phyloP scores from a whole-genome alignment of 257 asterid genomes.

The Solanum chiquidenum region DNA sequence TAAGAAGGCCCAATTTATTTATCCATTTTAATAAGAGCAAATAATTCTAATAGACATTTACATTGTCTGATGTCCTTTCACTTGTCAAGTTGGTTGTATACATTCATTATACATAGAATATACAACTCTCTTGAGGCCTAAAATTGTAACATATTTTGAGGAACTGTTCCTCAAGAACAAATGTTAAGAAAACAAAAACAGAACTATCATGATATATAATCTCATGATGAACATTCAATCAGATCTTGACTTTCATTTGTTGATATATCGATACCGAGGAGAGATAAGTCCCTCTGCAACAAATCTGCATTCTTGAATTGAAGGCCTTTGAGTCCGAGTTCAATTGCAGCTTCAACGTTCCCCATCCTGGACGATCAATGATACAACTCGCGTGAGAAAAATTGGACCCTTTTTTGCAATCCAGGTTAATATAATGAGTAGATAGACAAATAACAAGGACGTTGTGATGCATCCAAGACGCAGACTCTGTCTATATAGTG shows the following conservation, averaged over 20 bases:
- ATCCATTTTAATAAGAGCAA: no score
- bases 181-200: not conserved
- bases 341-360: slow-evolving; percentile 72
- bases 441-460: not conserved
- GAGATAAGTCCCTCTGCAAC: slow-evolving; percentile 41
- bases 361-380: slow-evolving; percentile 35
- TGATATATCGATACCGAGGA: slow-evolving; percentile 33
- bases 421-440: not conserved
- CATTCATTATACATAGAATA: not conserved
- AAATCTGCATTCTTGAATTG: slow-evolving; percentile 57
- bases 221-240: slow-evolving; percentile 5
- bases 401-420: not conserved
- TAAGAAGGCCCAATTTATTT: not conserved
- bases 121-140: not conserved
- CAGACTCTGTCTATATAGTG: not conserved
- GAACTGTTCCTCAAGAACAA: not conserved
- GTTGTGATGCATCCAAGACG: not conserved
- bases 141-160: not conserved
- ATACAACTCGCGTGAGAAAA: not conserved
- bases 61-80: not conserved
- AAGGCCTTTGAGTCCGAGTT: slow-evolving; percentile 56
- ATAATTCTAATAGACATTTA: not conserved
- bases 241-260: slow-evolving; percentile 11
- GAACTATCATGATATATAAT: not conserved
- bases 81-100: not conserved